Conservation (phyloP, 2,329 filamentous ascomycete species). For the Domatiomyces catenatus region DNA sequence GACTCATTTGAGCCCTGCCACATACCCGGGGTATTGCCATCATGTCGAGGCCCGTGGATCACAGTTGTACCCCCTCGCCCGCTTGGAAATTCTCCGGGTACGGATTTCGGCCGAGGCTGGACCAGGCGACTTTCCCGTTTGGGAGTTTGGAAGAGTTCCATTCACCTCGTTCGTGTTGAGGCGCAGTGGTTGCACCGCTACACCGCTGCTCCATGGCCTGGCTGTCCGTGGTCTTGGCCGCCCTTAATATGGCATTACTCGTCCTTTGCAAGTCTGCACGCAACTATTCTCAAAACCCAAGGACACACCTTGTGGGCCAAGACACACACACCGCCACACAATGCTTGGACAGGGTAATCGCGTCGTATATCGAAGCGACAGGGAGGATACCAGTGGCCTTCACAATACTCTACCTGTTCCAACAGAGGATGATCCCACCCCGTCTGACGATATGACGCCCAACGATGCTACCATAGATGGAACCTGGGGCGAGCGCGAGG, state of each 20-base stretch:
- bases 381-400: constrained; percentile 1
- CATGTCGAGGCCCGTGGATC: background rate
- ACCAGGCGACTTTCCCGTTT: background rate
- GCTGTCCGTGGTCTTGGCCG: background rate
- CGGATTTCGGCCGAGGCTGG: background rate
- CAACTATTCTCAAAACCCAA: background rate
- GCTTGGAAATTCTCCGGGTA: background rate
- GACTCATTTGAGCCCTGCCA: background rate
- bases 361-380: background rate
- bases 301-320: background rate
- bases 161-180: background rate
- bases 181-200: background rate
- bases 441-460: constrained; percentile 3
- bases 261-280: too few relatives aligned
- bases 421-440: constrained; percentile 3
- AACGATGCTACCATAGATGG: constrained; percentile 20
- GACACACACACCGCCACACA: background rate
- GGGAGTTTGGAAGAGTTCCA: background rate
- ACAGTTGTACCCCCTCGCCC: background rate
- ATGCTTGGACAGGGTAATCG: background rate
- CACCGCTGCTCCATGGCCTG: background rate
- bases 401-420: constrained; percentile 8
- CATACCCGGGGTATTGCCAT: background rate
- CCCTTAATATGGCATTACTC: background rate
- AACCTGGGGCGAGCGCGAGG: constrained; percentile 49